These are phyloP conservation scores for Cryptosporidium parvum DNA, from an alignment of 169 alveolate species.

Conservation along the genomic window DNA sequence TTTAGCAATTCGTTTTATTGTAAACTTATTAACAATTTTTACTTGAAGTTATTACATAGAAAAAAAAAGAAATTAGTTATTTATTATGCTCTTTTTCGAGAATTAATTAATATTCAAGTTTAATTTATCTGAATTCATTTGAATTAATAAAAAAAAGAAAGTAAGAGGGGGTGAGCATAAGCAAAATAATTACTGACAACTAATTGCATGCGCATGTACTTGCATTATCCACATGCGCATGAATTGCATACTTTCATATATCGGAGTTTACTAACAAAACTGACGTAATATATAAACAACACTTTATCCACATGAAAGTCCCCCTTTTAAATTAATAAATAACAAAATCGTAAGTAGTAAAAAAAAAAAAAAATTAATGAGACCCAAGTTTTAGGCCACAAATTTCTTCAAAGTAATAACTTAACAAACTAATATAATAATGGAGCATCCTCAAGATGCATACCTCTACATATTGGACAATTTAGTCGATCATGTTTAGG, in stretches of 20 bases:
- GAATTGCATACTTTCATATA: background rate
- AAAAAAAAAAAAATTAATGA: background rate
- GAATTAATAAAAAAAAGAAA: background rate
- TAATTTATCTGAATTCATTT: background rate
- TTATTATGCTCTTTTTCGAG: slow-evolving; percentile 14
- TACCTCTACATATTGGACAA: slow-evolving; percentile 68
- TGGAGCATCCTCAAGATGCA: slow-evolving; percentile 75
- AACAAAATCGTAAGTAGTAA: background rate
- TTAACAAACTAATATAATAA: slow-evolving; percentile 55
- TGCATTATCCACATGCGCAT: background rate
- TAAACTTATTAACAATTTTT: background rate
- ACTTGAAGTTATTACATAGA: background rate
- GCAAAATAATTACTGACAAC: background rate
- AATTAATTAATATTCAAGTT: background rate
- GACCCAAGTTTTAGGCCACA: background rate
- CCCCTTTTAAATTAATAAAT: background rate
- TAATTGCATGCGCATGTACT: background rate
- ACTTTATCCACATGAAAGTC: background rate
- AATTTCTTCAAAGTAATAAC: background rate
- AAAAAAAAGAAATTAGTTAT: too few species aligned
- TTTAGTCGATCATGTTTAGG: slow-evolving; percentile 68
- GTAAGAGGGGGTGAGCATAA: background rate
- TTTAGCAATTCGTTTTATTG: background rate
- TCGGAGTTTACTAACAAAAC: background rate
- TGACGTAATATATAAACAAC: background rate